Evolutionary conservation across 805 yeast genomes (phyloP), one percentile per base, ranked within the genome.

Genomic region (Saccharomyces jurei): DNA sequence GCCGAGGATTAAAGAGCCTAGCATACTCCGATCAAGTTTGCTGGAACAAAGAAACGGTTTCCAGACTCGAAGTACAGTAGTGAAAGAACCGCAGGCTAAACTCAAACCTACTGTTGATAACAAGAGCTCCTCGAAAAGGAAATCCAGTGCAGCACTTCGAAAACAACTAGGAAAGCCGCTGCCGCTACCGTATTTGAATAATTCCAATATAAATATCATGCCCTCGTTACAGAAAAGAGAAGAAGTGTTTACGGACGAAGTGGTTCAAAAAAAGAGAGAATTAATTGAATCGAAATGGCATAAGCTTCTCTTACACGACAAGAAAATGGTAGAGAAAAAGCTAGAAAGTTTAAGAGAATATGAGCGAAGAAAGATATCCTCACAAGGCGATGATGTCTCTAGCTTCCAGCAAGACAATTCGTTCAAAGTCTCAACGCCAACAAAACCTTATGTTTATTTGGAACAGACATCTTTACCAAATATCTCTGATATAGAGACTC

Each of bases 151-250:
- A 21, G 50, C 57, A 14, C 49, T 57, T 13, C 58, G 61, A 32
- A 56, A 55, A 22, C 49, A 53, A 13, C 59, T 74, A 11, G 77
- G 77, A 1, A 70, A 69, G 13, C 78, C 78, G 1, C 49, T 74
- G 22, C 77, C 77, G 1, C 57, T 74, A 41, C 75, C 74, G 1
- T 74, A 74, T 52, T 48, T 66, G 17, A 54, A 59, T 1, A 36
- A 53, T 6, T 44, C 51, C 2, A 36, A 46, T 36, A 49, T 22
- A 26, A 22, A 26, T 10, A 22, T n/a, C n/a, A 17, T 36, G 11
- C 27, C 9, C 3, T 4, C 41, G 6, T 36, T 36, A 21, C 25
- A 36, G 6, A 36, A 3, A 30, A 28, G 21, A n/a, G 36, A 48
- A 22, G 21, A n/a, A 48, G 46, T 10, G 21, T 50, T 10, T 17